Conservation (phyloP, 768 basidiomycete genomes). For the Artomyces pyxidatus region DNA sequence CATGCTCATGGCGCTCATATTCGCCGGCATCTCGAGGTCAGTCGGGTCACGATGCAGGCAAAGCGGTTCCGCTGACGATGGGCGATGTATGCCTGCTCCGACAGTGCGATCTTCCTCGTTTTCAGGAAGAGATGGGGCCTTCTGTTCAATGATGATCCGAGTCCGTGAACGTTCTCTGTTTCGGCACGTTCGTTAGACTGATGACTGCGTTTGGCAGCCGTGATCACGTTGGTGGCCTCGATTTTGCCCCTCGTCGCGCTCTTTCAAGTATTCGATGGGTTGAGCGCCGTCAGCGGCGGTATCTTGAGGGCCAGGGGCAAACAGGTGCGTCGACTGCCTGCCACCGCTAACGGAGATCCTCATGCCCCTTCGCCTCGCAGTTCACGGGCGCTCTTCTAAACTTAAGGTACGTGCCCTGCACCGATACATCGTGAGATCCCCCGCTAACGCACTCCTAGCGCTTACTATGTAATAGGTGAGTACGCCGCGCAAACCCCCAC, state of each 20-base stretch:
- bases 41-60: too few species aligned
- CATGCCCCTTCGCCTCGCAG: constrained; percentile 23
- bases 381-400: constrained; percentile 74
- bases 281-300: constrained; percentile 58
- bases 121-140: constrained; percentile 44
- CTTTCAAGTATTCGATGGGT: constrained; percentile 83
- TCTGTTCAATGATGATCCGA: constrained; percentile 51
- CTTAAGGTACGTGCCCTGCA: constrained; percentile 40
- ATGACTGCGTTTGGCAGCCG: constrained; percentile 15
- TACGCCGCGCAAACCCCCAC: background rate
- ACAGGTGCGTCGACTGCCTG: constrained; percentile 37
- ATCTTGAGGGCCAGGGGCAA: constrained; percentile 80
- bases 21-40: constrained; percentile 65
- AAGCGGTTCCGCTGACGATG: too few species aligned
- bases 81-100: background rate
- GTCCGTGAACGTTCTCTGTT: constrained; percentile 18
- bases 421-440: constrained; percentile 1
- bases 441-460: constrained; percentile 32
- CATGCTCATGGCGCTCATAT: constrained; percentile 53
- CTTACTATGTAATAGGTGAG: constrained; percentile 71
- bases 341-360: too few species aligned
- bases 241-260: constrained; percentile 59
- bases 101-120: constrained; percentile 34
- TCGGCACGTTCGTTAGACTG: background rate
- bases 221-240: constrained; percentile 41